These are phyloP conservation scores for Aplosporella prunicola DNA, from an alignment of 2,329 filamentous ascomycete genomes.

Conservation along the genomic window DNA sequence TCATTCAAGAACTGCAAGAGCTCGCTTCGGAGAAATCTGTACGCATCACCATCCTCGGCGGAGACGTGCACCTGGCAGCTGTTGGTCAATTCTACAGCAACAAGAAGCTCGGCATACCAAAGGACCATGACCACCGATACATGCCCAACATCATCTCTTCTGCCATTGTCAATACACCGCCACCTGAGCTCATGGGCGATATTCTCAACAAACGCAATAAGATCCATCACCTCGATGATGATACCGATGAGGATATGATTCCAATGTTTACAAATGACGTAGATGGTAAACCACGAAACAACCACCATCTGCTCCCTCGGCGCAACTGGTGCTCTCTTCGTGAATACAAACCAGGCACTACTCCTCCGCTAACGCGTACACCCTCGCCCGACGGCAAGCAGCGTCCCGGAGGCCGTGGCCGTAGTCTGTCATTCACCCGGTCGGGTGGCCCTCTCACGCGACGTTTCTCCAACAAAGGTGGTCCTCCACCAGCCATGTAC, in stretches of 20 bases:
- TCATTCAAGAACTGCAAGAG: constrained; percentile 87
- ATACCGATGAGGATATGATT: constrained; percentile 94
- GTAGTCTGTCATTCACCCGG: constrained; percentile 19
- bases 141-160: constrained; percentile 95
- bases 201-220: constrained; percentile 90
- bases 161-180: constrained; percentile 86
- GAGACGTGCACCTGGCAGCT: constrained; percentile 87
- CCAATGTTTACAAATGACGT: constrained; percentile 85
- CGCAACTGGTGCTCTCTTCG: constrained; percentile 94
- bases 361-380: constrained; percentile 52
- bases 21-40: constrained; percentile 87
- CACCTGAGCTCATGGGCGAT: constrained; percentile 79
- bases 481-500: constrained; percentile 28
- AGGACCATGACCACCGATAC: constrained; percentile 88
- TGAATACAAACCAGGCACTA: constrained; percentile 68
- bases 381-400: constrained; percentile 20
- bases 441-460: constrained; percentile 35
- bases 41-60: constrained; percentile 82
- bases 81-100: constrained; percentile 94
- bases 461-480: constrained; percentile 26
- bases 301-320: constrained; percentile 77
- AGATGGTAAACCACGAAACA: constrained; percentile 81
- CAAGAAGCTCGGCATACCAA: constrained; percentile 68
- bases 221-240: constrained; percentile 51
- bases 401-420: constrained; percentile 16